Conservation (phyloP, 345 rosid species). For the Anacardium occidentale region DNA sequence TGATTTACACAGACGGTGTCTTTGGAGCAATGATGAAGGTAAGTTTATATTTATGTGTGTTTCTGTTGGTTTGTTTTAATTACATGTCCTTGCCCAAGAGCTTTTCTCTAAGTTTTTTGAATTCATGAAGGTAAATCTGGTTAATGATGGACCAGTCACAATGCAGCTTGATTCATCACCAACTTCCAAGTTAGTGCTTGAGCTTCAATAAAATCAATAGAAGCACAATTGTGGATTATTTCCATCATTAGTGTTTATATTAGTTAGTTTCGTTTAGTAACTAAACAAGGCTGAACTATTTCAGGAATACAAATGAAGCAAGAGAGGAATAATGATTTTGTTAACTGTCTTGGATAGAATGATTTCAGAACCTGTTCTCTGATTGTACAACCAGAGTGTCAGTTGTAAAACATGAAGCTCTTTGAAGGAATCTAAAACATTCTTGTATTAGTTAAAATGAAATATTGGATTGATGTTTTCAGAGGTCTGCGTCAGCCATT, state of each 20-base stretch:
- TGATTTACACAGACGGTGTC: constrained; percentile 53
- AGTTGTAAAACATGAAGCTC: too few relatives aligned
- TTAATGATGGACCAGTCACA: constrained; percentile 89
- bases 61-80: background rate
- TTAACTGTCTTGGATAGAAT: background rate
- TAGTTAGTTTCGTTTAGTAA: too few relatives aligned
- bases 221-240: background rate
- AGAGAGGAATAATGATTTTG: constrained; percentile 29
- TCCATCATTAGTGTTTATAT: background rate
- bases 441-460: background rate
- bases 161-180: constrained; percentile 80
- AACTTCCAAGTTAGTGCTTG: constrained; percentile 55
- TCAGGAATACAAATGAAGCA: constrained; percentile 29
- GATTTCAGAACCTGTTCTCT: background rate
- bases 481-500: background rate
- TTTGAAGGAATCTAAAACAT: background rate
- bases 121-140: constrained; percentile 62
- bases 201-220: background rate
- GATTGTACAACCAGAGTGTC: background rate
- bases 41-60: background rate
- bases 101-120: background rate
- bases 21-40: constrained; percentile 96
- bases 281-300: background rate
- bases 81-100: background rate
- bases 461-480: background rate